Base-by-base conservation (phyloP, 2,329 filamentous ascomycete species). In the Bimuria novae-zelandiae region DNA sequence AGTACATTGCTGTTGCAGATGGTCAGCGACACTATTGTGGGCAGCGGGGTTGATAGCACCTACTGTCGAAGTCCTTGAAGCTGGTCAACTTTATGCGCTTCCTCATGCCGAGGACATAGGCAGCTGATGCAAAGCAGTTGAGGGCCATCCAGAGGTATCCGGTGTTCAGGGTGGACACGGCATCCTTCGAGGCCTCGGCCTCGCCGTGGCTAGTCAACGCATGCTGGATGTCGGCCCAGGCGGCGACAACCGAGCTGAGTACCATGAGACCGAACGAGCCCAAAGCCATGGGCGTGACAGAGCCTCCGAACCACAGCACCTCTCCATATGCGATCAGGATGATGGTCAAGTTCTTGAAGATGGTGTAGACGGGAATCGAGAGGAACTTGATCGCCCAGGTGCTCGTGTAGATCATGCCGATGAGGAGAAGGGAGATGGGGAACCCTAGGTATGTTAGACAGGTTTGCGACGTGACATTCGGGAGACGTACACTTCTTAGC, bases 1-100 rank as follows among this genome's bases (percentile, higher is more conserved):
- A 99, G 80, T 94, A 97, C 94, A 97, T 99, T 70, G 92, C 93
- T 97, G 61, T 42, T 32, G 36, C 23, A n/a, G n/a, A 14, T 33
- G 6, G 35, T 62, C 51, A 66, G 59, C 30, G 32, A 11, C 19
- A 8, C 42, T 14, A 17, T 27, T 6, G 29, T 5, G 12, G 16
- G 10, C 33, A 36, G 77, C 65, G 8, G 46, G 40, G n/a, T n/a
- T 8, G 16, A 32, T 39, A 37, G 36, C 36, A 25, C 93, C 78
- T 83, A 97, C 93, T 96, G 76, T 99, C 94, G 81, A 95, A 97
- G 75, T 97, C 94, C 83, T 96, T 97, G 80, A 99, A 97, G 82
- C 96, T 97, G 81, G 96, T 97, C 78, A 95, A 86, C 87, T 97
- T 97, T 75, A 99, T 97, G 62, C 95, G 89, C 83, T 97, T 97